Base-by-base conservation (phyloP, 768 basidiomycete species). In the Boletus pseudopeckii region DNA sequence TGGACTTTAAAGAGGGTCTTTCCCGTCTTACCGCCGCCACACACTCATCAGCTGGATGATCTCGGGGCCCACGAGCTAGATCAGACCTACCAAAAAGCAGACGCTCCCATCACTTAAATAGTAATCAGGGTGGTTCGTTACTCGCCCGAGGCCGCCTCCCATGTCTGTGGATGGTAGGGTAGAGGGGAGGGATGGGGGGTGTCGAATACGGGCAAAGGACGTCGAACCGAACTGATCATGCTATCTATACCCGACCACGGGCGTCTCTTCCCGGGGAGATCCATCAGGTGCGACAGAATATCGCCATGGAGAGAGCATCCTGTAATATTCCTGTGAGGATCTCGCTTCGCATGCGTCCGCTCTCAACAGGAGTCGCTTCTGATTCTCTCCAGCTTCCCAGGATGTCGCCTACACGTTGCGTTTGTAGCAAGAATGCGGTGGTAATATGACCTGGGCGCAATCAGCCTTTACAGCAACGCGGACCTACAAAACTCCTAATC, bases 1-100 rank as follows among this genome's bases (percentile, higher is more conserved):
- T 87, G 84, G 0, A 88, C 75, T 3, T 74, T 65, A 53, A 84
- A 88, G 0, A 77, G 61, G 0, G 69, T 61, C 14, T 80, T 72
- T 10, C 78, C 79, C 3, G 79, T 78, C 85, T 87, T 57, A 30
- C 41, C 63, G 32, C 45, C 55, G 51, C 43, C 24, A 28, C 28
- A 41, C 38, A 7, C 34, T 7, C 3, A 41, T 65, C 45, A 62
- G 60, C 43, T 30, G 30, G 34, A 26, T 9, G 10, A 51, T 26
- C 20, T 32, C 28, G 37, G 17, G n/a, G 5, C 13, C 14, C 6
- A 40, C 20, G n/a, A 32, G 45, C 9, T 32, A 11, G 7, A 55
- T 32, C 37, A 32, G 18, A 57, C 64, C 22, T 48, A 66, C 64
- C 48, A 57, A 6, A 30, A 66, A 60, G 0, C 57, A 56, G 2